Base-by-base conservation (phyloP, 345 rosid genomes). In the Eucalyptus polybractea region DNA sequence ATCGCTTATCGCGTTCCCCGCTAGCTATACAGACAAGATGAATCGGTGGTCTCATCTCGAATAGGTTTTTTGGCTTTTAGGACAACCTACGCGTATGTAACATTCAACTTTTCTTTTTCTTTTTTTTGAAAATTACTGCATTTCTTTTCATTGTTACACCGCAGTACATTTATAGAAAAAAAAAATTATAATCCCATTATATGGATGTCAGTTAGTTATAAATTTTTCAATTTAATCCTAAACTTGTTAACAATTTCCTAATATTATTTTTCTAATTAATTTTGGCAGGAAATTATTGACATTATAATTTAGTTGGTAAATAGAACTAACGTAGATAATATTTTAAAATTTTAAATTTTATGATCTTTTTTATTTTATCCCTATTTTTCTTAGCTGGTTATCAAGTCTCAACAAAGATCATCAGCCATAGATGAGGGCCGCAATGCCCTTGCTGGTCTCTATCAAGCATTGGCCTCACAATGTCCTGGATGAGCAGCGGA, bases 171-270 rank as follows among this genome's bases (percentile, higher is more conserved):
- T 53, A 21, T 21, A 53, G 58, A 60, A 27, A 60, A 58, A 25
- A 58, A 25, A 60, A 60, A 6, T 11, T 3, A 0, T 60, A 60
- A 5, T 27, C 7, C 14, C 2, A 4, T 58, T 58, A 3, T 25
- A 25, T 4, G n/a, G 0, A 60, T 11, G 31, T 11, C 15, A 11
- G 1, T 58, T 25, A 21, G 4, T 58, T 58, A 25, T 60, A 25
- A 60, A 5, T 6, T 60, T 4, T 29, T 27, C 3, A 62, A 0
- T 62, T 62, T 62, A 62, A 6, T 29, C 0, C 2, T 62, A 6
- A 27, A 62, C 0, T 13, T 29, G 3, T 13, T 29, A 3, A 62
- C 1, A 29, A 62, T 62, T 62, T 62, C 0, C 0, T 2, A 29
- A 6, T 29, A 13, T 13, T 2, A 0, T 62, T 29, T 53, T 53